A percentile compares a stretch with the other conserved stretches of the same genome.
phyloP scores from a whole-genome alignment of 2,329 filamentous ascomycete genomes.

The Xylariaceae sp. region DNA sequence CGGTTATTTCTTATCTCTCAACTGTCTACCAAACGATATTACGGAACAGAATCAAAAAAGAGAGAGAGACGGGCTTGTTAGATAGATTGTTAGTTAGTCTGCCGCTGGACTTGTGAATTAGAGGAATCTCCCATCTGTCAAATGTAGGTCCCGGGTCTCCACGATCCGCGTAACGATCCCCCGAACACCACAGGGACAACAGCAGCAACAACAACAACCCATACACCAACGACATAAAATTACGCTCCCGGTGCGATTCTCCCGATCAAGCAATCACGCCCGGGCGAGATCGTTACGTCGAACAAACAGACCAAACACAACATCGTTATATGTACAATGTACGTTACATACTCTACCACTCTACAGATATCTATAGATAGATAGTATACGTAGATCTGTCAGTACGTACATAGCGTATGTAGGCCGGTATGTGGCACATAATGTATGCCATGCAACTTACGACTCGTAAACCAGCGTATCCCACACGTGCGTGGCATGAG shows the following conservation, averaged over 20 bases:
- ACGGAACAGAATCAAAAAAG: neutral
- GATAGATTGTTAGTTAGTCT: neutral
- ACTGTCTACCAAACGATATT: neutral
- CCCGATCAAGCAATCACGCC: conserved; percentile 18
- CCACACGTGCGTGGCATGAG: no score
- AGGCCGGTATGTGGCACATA: no score
- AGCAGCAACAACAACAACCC: neutral
- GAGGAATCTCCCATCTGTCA: no score
- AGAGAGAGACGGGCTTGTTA: neutral
- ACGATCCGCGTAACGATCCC: neutral
- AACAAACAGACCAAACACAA: neutral
- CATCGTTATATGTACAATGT: no score
- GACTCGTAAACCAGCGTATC: no score
- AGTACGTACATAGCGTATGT: no score
- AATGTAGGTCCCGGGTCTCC: no score
- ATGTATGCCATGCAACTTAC: no score
- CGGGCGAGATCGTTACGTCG: conserved; percentile 10
- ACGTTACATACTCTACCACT: no score
- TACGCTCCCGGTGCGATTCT: conserved; percentile 9
- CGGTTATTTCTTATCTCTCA: neutral
- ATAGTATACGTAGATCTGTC: no score
- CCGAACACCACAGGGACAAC: neutral
- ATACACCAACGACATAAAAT: neutral
- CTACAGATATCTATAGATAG: no score
- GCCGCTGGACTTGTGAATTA: no score